Percentiles rank a stretch among this genome's conserved stretches.
These are phyloP conservation scores for Sporothrix variecibatus DNA, from an alignment of 2,329 filamentous ascomycete genomes.

Conservation along the genomic window DNA sequence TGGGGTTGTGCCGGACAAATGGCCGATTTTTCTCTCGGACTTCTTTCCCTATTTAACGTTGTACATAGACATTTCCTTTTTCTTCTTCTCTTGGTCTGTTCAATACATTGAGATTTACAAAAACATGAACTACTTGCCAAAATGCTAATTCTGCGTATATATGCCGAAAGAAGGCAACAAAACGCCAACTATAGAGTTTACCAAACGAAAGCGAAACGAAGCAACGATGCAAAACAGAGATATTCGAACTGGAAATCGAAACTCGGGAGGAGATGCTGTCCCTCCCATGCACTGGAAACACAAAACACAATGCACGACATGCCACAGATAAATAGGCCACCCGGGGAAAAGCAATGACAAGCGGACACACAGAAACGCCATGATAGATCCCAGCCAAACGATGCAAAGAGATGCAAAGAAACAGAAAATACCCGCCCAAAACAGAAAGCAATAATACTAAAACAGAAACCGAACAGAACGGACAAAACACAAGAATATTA, in stretches of 20 bases:
- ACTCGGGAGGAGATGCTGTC: background rate
- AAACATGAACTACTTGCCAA: background rate
- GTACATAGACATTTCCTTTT: background rate
- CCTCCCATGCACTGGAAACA: background rate
- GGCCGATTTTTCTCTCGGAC: background rate
- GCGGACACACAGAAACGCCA: constrained; percentile 1
- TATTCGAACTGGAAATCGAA: background rate
- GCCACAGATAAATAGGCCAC: background rate
- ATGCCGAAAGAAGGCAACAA: background rate
- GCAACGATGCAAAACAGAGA: background rate
- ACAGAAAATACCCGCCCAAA: background rate
- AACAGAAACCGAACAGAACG: constrained; percentile 7
- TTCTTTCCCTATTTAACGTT: background rate
- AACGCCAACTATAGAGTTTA: background rate
- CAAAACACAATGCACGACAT: background rate
- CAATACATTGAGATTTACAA: background rate
- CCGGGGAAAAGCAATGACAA: too few species aligned
- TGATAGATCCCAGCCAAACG: constrained; percentile 1
- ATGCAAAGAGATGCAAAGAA: background rate
- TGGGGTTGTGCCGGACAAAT: constrained; percentile 1
- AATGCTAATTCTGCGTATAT: background rate
- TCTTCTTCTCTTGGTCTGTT: background rate
- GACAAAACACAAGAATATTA: background rate
- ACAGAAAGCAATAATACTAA: background rate
- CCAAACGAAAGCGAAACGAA: background rate